Percentiles rank a stretch among this genome's conserved stretches.
phyloP scores from a whole-genome alignment of 2,329 filamentous ascomycete genomes.

The Metarhizium anisopliae region DNA sequence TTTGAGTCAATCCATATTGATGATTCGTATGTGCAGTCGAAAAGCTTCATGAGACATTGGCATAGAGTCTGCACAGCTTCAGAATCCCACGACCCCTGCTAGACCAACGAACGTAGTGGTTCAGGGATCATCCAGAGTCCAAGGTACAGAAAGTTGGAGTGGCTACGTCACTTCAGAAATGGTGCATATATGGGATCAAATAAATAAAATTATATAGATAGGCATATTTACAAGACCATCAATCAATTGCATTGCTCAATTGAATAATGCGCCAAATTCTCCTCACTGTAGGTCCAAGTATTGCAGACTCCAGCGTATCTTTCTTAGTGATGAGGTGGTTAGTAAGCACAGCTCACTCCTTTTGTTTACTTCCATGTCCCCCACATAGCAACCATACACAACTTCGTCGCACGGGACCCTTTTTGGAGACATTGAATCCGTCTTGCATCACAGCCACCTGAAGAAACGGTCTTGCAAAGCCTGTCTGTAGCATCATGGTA shows the following conservation, averaged over 20 bases:
- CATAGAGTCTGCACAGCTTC: no score
- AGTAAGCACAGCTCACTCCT: slow-evolving; percentile 14
- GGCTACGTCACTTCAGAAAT: no score
- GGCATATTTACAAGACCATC: not conserved
- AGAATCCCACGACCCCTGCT: no score
- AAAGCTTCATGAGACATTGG: no score
- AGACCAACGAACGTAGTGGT: no score
- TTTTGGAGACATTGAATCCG: not conserved
- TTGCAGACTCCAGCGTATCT: not conserved
- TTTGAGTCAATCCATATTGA: not conserved
- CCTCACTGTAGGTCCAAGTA: not conserved
- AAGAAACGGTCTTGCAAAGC: not conserved
- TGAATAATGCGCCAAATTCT: not conserved
- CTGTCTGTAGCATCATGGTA: not conserved
- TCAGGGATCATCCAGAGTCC: no score
- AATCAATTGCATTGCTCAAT: not conserved
- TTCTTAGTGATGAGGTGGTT: slow-evolving; percentile 5
- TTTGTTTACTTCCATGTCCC: slow-evolving; percentile 28
- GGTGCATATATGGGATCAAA: no score
- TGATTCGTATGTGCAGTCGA: no score
- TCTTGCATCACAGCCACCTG: slow-evolving; percentile 3
- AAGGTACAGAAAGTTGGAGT: no score
- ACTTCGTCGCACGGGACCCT: not conserved
- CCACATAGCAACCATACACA: slow-evolving; percentile 26
- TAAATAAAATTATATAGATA: not conserved